phyloP scores from a whole-genome alignment of 2,329 filamentous ascomycete species.

The Botryosphaeria dothidea region DNA sequence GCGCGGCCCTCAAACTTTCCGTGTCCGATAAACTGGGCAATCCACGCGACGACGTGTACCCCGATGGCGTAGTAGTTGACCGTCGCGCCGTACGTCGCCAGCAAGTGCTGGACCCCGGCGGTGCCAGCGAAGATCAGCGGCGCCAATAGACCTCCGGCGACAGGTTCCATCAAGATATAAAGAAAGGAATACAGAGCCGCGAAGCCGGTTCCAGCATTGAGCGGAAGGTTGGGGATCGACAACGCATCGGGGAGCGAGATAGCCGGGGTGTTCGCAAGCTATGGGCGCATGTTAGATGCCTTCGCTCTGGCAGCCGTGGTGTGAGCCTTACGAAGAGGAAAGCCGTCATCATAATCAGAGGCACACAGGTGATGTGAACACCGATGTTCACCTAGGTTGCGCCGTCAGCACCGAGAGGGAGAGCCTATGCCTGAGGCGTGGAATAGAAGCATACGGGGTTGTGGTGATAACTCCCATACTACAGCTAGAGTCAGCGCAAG shows the following conservation, averaged over 20 bases:
- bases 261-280: slow-evolving; percentile 60
- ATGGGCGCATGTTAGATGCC: not conserved
- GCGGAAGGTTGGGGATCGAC: slow-evolving; percentile 58
- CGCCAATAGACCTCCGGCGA: slow-evolving; percentile 78
- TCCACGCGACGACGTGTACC: slow-evolving; percentile 69
- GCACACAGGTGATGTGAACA: slow-evolving; percentile 80
- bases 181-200: slow-evolving; percentile 69
- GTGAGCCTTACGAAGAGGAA: slow-evolving; percentile 66
- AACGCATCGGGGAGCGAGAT: slow-evolving; percentile 56
- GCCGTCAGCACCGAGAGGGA: slow-evolving; percentile 24
- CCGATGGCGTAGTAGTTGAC: slow-evolving; percentile 67
- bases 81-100: slow-evolving; percentile 60
- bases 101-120: slow-evolving; percentile 74
- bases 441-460: slow-evolving; percentile 55
- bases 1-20: slow-evolving; percentile 85
- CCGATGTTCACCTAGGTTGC: slow-evolving; percentile 65
- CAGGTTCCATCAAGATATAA: slow-evolving; percentile 91
- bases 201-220: slow-evolving; percentile 60
- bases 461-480: slow-evolving; percentile 86
- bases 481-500: slow-evolving; percentile 14
- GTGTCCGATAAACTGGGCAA: slow-evolving; percentile 89
- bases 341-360: slow-evolving; percentile 69
- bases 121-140: slow-evolving; percentile 75
- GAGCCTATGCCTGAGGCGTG: slow-evolving; percentile 23
- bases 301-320: not conserved